Percentiles rank a stretch among this genome's conserved stretches.
phyloP scores from a whole-genome alignment of 345 rosid species.

The Acer saccharum region DNA sequence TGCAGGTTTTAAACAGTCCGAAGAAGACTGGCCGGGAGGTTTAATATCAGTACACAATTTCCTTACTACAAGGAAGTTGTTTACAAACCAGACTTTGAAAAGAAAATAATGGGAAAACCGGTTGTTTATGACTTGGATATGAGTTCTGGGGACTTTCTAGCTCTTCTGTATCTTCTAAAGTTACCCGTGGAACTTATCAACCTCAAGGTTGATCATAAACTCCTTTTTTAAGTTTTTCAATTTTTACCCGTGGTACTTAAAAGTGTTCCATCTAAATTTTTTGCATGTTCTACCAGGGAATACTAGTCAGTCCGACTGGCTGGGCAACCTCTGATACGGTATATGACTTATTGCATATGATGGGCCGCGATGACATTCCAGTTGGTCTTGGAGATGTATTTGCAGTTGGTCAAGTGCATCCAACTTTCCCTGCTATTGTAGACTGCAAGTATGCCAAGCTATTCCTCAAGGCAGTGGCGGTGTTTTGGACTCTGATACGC shows the following conservation, averaged over 20 bases:
- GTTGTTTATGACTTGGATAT: conserved; percentile 82
- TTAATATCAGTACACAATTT: conserved; percentile 69
- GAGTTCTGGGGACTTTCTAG: background rate
- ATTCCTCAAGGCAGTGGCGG: too few relatives aligned
- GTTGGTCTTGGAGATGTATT: conserved; percentile 77
- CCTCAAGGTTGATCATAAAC: conserved; percentile 66
- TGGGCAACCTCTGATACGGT: too few relatives aligned
- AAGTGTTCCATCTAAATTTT: too few relatives aligned
- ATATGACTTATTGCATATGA: too few relatives aligned
- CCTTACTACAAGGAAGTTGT: conserved; percentile 66
- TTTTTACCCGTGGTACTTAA: too few relatives aligned
- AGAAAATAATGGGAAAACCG: conserved; percentile 61
- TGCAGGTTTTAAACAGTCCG: conserved; percentile 60
- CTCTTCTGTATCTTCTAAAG: conserved; percentile 79
- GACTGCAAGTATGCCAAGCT: too few relatives aligned
- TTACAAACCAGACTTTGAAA: conserved; percentile 58
- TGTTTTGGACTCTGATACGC: too few relatives aligned
- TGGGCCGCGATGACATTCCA: conserved; percentile 96
- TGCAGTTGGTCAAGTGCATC: conserved; percentile 69
- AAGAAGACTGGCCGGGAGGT: conserved; percentile 66
- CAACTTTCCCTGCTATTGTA: conserved; percentile 26
- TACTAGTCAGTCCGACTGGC: too few relatives aligned
- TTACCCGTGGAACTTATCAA: conserved; percentile 65
- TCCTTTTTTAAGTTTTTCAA: too few relatives aligned
- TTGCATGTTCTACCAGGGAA: conserved; percentile 17